Evolutionary conservation across 1,284 basidiomycete genomes (phyloP).

Genomic region (Termitomyces sp.): DNA sequence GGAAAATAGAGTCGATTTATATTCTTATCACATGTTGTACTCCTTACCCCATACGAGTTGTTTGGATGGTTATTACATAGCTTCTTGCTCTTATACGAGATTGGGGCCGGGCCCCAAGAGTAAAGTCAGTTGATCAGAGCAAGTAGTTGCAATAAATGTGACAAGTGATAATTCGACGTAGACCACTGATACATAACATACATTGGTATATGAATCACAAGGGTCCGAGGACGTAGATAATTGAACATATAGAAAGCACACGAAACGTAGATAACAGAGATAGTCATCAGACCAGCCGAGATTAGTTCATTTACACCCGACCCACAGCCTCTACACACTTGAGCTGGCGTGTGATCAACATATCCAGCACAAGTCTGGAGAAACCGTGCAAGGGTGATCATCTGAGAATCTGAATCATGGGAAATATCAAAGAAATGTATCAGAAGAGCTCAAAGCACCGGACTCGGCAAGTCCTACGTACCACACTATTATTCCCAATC

Average conservation of each 20-base stretch:
- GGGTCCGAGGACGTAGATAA: background rate
- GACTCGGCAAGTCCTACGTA: constrained; percentile 20
- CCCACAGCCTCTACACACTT: constrained; percentile 51
- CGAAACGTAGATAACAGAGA: background rate
- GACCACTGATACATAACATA: background rate
- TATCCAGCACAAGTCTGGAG: constrained; percentile 55
- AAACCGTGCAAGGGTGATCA: constrained; percentile 38
- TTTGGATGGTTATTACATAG: background rate
- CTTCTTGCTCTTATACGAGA: background rate
- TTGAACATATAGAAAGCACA: background rate
- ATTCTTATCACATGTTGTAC: constrained; percentile 9
- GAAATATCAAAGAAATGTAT: background rate
- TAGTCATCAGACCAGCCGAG: background rate
- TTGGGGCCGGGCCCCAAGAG: background rate
- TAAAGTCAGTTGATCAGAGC: background rate
- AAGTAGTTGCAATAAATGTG: background rate
- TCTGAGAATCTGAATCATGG: background rate
- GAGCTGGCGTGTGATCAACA: constrained; percentile 34
- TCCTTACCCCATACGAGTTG: background rate
- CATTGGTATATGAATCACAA: background rate
- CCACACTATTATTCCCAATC: constrained; percentile 43
- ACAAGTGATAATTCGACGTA: too few species aligned
- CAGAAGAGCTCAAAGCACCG: background rate
- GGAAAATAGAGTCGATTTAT: constrained; percentile 13
- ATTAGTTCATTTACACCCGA: constrained; percentile 20